A percentile compares a stretch with the other conserved stretches of the same genome.
Conservation (phyloP, 2,329 filamentous ascomycete species). For the Neocucurbitaria cava region DNA sequence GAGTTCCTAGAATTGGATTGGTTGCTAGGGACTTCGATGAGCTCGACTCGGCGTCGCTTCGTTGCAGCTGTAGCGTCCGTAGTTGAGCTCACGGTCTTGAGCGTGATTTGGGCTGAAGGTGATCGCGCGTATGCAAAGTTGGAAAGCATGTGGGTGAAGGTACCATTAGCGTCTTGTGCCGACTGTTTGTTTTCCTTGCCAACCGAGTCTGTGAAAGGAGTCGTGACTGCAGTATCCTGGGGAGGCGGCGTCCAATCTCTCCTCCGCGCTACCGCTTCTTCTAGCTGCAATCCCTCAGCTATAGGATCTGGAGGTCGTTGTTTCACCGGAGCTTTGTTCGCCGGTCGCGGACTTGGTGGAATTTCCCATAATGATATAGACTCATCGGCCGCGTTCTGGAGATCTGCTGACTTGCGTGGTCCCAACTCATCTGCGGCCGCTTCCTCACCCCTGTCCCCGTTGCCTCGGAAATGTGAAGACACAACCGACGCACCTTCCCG, state of each 20-base stretch:
- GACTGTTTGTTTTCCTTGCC: slow-evolving; percentile 34
- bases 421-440: background rate
- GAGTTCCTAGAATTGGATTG: slow-evolving; percentile 26
- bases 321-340: slow-evolving; percentile 17
- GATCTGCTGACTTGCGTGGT: background rate
- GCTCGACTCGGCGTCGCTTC: slow-evolving; percentile 42
- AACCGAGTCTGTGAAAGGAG: slow-evolving; percentile 22
- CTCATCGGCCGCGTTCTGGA: background rate
- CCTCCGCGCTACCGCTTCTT: slow-evolving; percentile 39
- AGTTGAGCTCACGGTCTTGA: background rate
- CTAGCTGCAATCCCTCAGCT: slow-evolving; percentile 29
- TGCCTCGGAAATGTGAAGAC: slow-evolving; percentile 29
- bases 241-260: slow-evolving; percentile 47
- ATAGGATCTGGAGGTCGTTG: slow-evolving; percentile 11
- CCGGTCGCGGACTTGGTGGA: slow-evolving; percentile 27
- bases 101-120: slow-evolving; percentile 11
- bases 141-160: slow-evolving; percentile 37
- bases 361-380: slow-evolving; percentile 34
- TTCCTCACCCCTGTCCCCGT: slow-evolving; percentile 4
- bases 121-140: slow-evolving; percentile 37
- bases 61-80: slow-evolving; percentile 13
- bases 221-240: slow-evolving; percentile 29
- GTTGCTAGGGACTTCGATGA: slow-evolving; percentile 37
- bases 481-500: slow-evolving; percentile 23
- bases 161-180: slow-evolving; percentile 4